Conservation (phyloP, 2,329 filamentous ascomycete genomes). For the Apiospora sp. region DNA sequence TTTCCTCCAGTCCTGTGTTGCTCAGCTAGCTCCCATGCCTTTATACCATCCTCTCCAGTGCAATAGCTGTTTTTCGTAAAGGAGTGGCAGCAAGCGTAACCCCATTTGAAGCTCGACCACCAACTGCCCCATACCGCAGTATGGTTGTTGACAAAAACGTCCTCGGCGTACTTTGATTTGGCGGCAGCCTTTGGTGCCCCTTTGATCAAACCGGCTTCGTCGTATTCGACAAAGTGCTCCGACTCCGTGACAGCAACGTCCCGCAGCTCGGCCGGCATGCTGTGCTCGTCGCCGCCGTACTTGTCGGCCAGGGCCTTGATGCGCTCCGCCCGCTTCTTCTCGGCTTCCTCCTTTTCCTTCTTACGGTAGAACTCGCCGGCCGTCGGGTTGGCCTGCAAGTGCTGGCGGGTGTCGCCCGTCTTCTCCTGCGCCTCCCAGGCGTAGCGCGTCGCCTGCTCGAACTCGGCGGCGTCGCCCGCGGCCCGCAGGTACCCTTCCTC, state of each 20-base stretch:
- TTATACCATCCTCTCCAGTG: conserved; percentile 87
- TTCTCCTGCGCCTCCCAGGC: conserved; percentile 96
- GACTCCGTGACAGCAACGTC: conserved; percentile 78
- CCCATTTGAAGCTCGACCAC: conserved; percentile 97
- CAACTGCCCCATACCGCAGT: conserved; percentile 94
- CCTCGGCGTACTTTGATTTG: conserved; percentile 92
- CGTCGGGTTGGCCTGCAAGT: conserved; percentile 96
- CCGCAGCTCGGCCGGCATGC: conserved; percentile 67
- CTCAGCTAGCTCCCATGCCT: conserved; percentile 81
- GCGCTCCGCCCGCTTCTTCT: conserved; percentile 71
- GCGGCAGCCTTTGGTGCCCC: conserved; percentile 78
- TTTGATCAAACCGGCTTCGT: conserved; percentile 88
- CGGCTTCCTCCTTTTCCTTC: conserved; percentile 78
- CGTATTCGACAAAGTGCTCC: conserved; percentile 92
- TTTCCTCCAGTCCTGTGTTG: conserved; percentile 59
- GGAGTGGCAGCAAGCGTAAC: conserved; percentile 94
- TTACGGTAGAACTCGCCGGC: conserved; percentile 86
- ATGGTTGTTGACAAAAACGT: conserved; percentile 90
- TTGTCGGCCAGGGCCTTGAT: conserved; percentile 78
- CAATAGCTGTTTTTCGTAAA: conserved; percentile 97
- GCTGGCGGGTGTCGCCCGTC: conserved; percentile 75
- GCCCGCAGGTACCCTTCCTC: conserved; percentile 92
- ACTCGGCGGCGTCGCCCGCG: conserved; percentile 91
- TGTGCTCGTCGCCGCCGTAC: conserved; percentile 76
- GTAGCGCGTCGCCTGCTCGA: conserved; percentile 86